phyloP scores from a whole-genome alignment of 164 flowering plant species.

The Chimonanthus praecox region DNA sequence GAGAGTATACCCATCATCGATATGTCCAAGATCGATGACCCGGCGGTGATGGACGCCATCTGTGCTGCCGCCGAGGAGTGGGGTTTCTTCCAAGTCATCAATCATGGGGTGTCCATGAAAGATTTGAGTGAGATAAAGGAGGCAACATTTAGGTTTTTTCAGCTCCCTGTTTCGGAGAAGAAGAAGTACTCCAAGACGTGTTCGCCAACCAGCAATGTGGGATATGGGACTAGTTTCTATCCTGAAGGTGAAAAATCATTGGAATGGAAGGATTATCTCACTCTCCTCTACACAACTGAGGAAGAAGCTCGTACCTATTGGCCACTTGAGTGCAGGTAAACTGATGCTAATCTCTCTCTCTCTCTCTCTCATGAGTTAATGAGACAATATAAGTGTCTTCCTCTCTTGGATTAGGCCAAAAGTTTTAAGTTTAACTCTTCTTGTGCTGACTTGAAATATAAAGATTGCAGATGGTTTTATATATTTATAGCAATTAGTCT shows the following conservation, averaged over 20 bases:
- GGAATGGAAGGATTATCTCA: slow-evolving; percentile 21
- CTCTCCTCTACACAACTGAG: slow-evolving; percentile 15
- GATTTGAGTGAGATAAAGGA: slow-evolving; percentile 10
- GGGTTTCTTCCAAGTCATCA: slow-evolving; percentile 20
- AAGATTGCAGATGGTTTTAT: no score
- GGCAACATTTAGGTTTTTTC: slow-evolving; percentile 14
- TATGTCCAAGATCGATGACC: slow-evolving; percentile 17
- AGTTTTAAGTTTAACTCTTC: no score
- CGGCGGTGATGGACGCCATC: slow-evolving; percentile 14
- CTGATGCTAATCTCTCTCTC: not conserved
- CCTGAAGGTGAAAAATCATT: slow-evolving; percentile 15
- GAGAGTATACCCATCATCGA: slow-evolving; percentile 29
- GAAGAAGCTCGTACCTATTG: slow-evolving; percentile 16
- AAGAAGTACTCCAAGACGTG: slow-evolving; percentile 9
- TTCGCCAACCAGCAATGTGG: slow-evolving; percentile 10
- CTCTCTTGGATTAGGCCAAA: no score
- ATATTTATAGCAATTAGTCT: no score
- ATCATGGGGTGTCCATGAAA: slow-evolving; percentile 15
- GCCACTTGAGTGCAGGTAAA: slow-evolving; percentile 17
- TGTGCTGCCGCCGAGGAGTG: slow-evolving; percentile 13
- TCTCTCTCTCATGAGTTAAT: no score
- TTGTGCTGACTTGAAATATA: no score
- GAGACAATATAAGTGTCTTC: no score
- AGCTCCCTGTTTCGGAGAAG: slow-evolving; percentile 10
- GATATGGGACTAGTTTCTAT: slow-evolving; percentile 17